phyloP scores from a whole-genome alignment of 768 basidiomycete genomes.

The Russula vinacea region DNA sequence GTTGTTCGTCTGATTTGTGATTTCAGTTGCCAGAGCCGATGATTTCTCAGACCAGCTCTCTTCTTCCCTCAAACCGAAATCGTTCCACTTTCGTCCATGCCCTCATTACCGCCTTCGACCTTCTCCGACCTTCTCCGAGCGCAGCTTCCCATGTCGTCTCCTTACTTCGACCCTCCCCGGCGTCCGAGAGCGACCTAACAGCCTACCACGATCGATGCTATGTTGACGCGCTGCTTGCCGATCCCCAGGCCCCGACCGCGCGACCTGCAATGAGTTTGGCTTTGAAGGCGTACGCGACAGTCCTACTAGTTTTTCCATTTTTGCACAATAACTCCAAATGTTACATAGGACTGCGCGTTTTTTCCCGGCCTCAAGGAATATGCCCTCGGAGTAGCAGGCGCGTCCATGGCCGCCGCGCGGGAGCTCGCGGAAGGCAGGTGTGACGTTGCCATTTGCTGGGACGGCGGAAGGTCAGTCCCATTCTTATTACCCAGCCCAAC shows the following conservation, averaged over 20 bases:
- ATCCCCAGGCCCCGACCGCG: constrained; percentile 13
- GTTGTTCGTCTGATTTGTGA: not conserved
- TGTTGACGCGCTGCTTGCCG: constrained; percentile 20
- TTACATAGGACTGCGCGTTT: constrained; percentile 87
- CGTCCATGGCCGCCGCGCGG: constrained; percentile 68
- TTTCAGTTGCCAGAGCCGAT: not conserved
- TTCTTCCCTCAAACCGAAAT: constrained; percentile 35
- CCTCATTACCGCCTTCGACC: constrained; percentile 26
- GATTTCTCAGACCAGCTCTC: constrained; percentile 32
- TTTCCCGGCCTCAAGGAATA: constrained; percentile 72
- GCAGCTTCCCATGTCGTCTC: not conserved
- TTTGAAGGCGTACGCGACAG: constrained; percentile 37
- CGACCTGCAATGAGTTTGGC: constrained; percentile 43
- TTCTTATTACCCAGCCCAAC: not conserved
- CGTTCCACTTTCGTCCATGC: constrained; percentile 36
- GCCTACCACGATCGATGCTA: constrained; percentile 27
- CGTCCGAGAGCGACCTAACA: constrained; percentile 16
- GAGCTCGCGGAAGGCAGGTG: constrained; percentile 50
- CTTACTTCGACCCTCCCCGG: constrained; percentile 21
- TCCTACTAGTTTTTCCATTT: no score
- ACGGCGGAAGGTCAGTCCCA: constrained; percentile 70
- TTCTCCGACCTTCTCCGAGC: constrained; percentile 23
- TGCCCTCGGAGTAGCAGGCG: constrained; percentile 68
- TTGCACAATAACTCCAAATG: no score
- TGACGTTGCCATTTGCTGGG: constrained; percentile 81